Conservation (phyloP, 768 basidiomycete species). For the Xerocomus potaroensis region DNA sequence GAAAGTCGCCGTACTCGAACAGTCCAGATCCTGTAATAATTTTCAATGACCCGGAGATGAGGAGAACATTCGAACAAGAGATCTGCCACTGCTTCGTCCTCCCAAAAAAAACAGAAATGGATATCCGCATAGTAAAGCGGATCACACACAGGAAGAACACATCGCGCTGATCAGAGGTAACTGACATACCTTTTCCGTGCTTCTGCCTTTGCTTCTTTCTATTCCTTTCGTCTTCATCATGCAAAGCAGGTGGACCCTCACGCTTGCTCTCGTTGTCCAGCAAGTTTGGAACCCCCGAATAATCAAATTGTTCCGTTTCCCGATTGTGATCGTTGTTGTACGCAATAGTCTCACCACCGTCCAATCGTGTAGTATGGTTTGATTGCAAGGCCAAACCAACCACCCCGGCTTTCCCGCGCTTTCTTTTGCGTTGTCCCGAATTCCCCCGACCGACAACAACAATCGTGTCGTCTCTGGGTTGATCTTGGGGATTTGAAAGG, state of each 20-base stretch:
- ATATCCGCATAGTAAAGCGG: conserved; percentile 1
- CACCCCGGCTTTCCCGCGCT: conserved; percentile 18
- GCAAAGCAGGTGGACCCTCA: conserved; percentile 5
- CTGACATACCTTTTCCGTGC: conserved; percentile 37
- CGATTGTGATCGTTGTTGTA: conserved; percentile 13
- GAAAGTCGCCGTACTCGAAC: conserved; percentile 52
- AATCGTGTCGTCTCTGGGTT: conserved; percentile 55
- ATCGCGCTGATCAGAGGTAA: conserved; percentile 1
- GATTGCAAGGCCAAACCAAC: neutral
- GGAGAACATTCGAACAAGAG: neutral
- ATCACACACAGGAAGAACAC: conserved; percentile 5
- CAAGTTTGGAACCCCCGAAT: conserved; percentile 62
- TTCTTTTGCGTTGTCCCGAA: conserved; percentile 63
- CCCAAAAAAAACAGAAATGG: neutral
- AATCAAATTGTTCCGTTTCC: conserved; percentile 58
- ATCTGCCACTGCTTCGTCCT: conserved; percentile 6
- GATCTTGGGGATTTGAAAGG: conserved; percentile 6
- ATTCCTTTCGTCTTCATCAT: conserved; percentile 34
- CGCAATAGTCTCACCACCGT: conserved; percentile 4
- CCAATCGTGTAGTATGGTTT: conserved; percentile 1
- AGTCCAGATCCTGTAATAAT: conserved; percentile 34
- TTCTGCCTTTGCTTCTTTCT: conserved; percentile 53
- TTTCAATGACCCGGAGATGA: conserved; percentile 2
- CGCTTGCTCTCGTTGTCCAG: conserved; percentile 53
- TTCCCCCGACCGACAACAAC: conserved; percentile 66